These are phyloP conservation scores for Beta lomatogona DNA, from an alignment of 179 eudicot genomes.

Conservation along the genomic window DNA sequence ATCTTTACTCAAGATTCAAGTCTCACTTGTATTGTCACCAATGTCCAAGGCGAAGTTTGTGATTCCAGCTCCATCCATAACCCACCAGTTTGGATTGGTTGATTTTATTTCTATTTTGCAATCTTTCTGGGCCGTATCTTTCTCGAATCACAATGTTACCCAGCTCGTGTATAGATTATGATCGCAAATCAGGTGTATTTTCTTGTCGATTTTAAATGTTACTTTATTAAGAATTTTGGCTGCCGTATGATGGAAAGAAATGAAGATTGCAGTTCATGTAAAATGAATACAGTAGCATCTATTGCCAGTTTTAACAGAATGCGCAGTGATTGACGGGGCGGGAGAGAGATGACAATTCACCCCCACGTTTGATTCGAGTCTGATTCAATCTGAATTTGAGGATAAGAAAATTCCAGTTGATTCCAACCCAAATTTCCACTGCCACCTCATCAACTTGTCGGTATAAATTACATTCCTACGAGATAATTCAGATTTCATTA, in stretches of 20 bases:
- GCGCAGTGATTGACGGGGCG: no score
- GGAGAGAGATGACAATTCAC: no score
- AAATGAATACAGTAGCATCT: no score
- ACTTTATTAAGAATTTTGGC: not conserved
- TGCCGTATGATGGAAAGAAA: not conserved
- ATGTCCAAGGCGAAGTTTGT: not conserved
- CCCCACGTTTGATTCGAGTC: no score
- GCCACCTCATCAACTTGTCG: no score
- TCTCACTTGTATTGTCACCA: not conserved
- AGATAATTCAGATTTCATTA: no score
- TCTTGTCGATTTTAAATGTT: not conserved
- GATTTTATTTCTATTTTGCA: not conserved
- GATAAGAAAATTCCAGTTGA: no score
- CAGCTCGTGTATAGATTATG: slow-evolving; percentile 9
- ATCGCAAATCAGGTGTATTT: not conserved
- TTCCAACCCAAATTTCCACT: no score
- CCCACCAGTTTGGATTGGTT: not conserved
- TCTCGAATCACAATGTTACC: not conserved
- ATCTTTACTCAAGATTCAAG: slow-evolving; percentile 3
- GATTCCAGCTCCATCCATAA: not conserved
- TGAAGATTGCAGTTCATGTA: not conserved
- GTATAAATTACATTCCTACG: no score
- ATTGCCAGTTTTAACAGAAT: not conserved
- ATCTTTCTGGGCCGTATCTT: not conserved
- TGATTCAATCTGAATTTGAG: no score